Evolutionary conservation across 192 early-diverging fungal species (phyloP), one percentile per base, ranked within the genome.

Genomic region (Linnemannia schmuckeri): DNA sequence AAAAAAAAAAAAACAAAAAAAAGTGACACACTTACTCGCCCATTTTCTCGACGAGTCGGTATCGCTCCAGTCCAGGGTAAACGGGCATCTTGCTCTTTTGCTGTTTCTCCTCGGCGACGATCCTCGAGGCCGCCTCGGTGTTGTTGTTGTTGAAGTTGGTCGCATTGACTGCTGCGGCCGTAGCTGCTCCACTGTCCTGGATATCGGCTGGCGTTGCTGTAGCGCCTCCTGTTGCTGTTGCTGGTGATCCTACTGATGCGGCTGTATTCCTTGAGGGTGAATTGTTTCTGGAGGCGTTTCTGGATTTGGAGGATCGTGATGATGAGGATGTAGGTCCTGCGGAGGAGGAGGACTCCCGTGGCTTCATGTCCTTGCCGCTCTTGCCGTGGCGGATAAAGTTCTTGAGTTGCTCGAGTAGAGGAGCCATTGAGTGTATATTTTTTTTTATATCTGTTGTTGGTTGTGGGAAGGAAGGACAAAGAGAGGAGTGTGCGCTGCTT

Each of bases 21-120:
- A 35, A 35, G 3, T 40, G 6, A 37, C 30, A 37, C 30, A 94
- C 93, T 88, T 90, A 94, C 94, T 95, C 94, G 86, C 94, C 94
- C 91, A 95, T 93, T 73, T 95, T 94, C 41, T 91, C 88, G 18
- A 95, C 33, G 22, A 95, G 72, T 76, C 87, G 75, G 81, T 89
- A 95, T 41, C 91, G 87, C 70, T 93, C 90, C 72, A 95, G 72
- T 35, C 92, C 92, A 40, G 92, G 91, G 72, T 94, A 95, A 2
- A 75, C 68, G 33, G 93, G 93, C 74, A 93, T 47, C 78, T 83
- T 88, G 69, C 68, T 88, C 76, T 90, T 93, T 70, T 88, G 85
- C 15, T 85, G 85, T 4, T 88, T 89, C 71, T 92, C 91, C 61
- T 93, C 90, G 54, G 90, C 89, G 17, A 93, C 90, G 27, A 93